phyloP scores from a whole-genome alignment of 495 filamentous ascomycete genomes.

The Penicillium cosmopolitanum region DNA sequence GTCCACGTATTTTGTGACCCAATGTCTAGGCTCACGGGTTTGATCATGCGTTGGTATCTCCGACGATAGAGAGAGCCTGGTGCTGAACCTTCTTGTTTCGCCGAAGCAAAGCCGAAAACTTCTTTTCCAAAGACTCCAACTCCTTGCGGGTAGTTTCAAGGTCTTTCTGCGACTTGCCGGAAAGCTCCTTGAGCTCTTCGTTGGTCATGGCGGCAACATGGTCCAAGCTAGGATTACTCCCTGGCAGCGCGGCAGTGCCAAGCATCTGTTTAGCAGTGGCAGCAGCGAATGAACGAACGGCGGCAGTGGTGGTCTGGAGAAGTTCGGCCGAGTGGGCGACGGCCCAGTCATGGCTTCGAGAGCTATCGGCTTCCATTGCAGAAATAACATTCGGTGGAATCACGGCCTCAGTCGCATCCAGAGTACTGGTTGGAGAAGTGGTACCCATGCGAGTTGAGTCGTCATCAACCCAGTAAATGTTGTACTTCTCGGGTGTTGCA shows the following conservation, averaged over 20 bases:
- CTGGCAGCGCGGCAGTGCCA: constrained; percentile 37
- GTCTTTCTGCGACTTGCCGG: constrained; percentile 45
- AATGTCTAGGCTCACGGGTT: neutral
- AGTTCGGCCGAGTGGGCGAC: constrained; percentile 48
- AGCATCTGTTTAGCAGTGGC: constrained; percentile 49
- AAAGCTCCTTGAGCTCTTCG: constrained; percentile 43
- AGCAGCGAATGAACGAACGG: constrained; percentile 47
- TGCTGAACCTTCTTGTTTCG: constrained; percentile 53
- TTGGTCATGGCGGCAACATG: constrained; percentile 48
- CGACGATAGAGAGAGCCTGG: constrained; percentile 35
- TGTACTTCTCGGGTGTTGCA: constrained; percentile 47
- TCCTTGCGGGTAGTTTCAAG: constrained; percentile 49
- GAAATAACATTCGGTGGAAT: constrained; percentile 47
- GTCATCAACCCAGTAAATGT: constrained; percentile 48
- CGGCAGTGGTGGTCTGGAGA: constrained; percentile 45
- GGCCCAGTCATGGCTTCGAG: constrained; percentile 49
- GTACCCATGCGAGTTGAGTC: constrained; percentile 26
- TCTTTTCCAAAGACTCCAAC: constrained; percentile 48
- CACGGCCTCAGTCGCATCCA: constrained; percentile 27
- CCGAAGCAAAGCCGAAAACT: constrained; percentile 50
- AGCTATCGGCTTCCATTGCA: constrained; percentile 50
- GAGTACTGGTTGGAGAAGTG: constrained; percentile 29
- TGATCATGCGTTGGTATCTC: constrained; percentile 2
- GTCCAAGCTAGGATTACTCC: constrained; percentile 41
- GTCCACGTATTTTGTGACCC: neutral